Evolutionary conservation across 2,329 filamentous ascomycete genomes (phyloP).

Genomic region (Anisogramma anomala): DNA sequence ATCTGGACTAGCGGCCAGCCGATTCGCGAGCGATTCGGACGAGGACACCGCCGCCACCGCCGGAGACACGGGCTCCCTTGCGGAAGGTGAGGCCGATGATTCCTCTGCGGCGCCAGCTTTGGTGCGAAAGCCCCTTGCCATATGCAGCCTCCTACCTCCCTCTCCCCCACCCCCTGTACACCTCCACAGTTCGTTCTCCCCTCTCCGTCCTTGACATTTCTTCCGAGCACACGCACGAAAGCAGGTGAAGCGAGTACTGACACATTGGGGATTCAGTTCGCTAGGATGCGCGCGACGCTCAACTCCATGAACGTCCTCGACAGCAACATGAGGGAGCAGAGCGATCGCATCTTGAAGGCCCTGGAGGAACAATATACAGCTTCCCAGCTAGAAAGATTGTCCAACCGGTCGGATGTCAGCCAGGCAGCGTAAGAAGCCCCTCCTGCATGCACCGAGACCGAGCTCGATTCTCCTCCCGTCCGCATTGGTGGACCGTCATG

Average conservation of each 20-base stretch:
- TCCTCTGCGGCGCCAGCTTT: slow-evolving; percentile 55
- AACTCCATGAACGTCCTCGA: slow-evolving; percentile 12
- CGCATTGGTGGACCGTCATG: too few relatives aligned
- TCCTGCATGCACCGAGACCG: not conserved
- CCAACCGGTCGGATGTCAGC: slow-evolving; percentile 7
- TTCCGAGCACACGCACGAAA: slow-evolving; percentile 1
- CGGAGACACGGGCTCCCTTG: slow-evolving; percentile 24
- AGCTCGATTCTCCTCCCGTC: too few relatives aligned
- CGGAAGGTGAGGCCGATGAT: slow-evolving; percentile 50
- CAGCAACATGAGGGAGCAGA: slow-evolving; percentile 14
- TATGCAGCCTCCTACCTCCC: slow-evolving; percentile 22
- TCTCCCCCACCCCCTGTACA: slow-evolving; percentile 12
- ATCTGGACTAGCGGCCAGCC: slow-evolving; percentile 43
- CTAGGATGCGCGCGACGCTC: slow-evolving; percentile 14
- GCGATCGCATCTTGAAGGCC: slow-evolving; percentile 7
- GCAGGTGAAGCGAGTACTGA: slow-evolving; percentile 9
- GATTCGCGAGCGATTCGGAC: slow-evolving; percentile 31
- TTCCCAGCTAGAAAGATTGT: slow-evolving; percentile 1
- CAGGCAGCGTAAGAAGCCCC: slow-evolving; percentile 7
- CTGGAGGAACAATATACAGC: slow-evolving; percentile 12
- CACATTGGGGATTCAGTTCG: slow-evolving; percentile 10
- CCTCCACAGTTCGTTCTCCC: slow-evolving; percentile 8
- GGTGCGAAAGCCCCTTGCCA: slow-evolving; percentile 47
- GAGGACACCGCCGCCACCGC: slow-evolving; percentile 19
- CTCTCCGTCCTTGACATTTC: slow-evolving; percentile 1